Evolutionary conservation across 192 early-diverging fungal species (phyloP), one percentile per base, ranked within the genome.

Genomic region (Gamsiella multidivaricata): DNA sequence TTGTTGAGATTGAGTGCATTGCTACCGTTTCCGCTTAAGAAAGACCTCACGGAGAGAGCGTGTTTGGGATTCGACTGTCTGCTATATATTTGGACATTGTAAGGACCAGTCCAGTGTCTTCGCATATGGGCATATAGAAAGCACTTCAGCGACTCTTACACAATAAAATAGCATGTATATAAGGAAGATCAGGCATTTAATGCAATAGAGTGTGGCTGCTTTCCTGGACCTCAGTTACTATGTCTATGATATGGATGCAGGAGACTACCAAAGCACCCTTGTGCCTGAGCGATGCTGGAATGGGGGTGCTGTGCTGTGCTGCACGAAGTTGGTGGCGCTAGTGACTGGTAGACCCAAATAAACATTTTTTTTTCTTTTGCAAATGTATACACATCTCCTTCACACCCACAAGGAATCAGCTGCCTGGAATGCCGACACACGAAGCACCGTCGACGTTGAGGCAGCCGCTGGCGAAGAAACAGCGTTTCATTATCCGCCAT

Each of bases 1-100:
- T 91, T 73, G 94, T 98, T 33, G 96, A 98, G 83, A 94, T 98
- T 76, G 96, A 97, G 79, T 92, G 90, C 42, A 88, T 97, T 71
- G 95, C 94, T 31, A 73, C 51, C 49, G 50, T 56, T 32, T 47
- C 50, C 37, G 29, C 22, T 26, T 42, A 60, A 31, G 31, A n/a
- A n/a, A n/a, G n/a, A n/a, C 41, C n/a, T n/a, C n/a, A n/a, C n/a
- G n/a, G n/a, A n/a, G n/a, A n/a, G n/a, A n/a, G n/a, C n/a, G n/a
- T n/a, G 39, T 41, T 41, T 41, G 7, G 39, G 39, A 41, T n/a
- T n/a, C n/a, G n/a, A n/a, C n/a, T n/a, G n/a, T n/a, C n/a, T n/a
- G n/a, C n/a, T n/a, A n/a, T n/a, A n/a, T n/a, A n/a, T n/a, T n/a
- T n/a, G n/a, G n/a, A n/a, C n/a, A n/a, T n/a, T n/a, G n/a, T n/a